Evolutionary conservation across 2,329 filamentous ascomycete species (phyloP).

Genomic region (Alternaria viburni): DNA sequence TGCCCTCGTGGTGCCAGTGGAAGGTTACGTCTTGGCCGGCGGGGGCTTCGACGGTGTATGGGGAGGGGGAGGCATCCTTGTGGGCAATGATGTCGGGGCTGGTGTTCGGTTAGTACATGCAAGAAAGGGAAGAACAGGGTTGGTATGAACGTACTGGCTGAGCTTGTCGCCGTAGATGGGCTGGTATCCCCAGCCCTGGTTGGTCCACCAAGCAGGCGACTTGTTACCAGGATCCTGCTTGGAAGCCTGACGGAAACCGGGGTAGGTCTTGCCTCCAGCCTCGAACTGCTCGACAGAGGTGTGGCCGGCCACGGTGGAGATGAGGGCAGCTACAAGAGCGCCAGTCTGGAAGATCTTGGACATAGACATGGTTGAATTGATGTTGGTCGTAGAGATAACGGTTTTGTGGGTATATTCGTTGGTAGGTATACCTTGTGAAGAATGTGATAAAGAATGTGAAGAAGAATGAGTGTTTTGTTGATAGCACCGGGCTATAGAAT

Average conservation of each 20-base stretch:
- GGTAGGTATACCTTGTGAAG: constrained; percentile 9
- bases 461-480: constrained; percentile 15
- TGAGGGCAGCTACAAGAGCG: constrained; percentile 35
- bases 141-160: constrained; percentile 8
- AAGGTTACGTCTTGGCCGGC: constrained; percentile 41
- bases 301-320: constrained; percentile 33
- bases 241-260: constrained; percentile 33
- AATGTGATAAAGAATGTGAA: constrained; percentile 17
- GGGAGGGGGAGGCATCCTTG: constrained; percentile 36
- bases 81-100: constrained; percentile 41
- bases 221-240: constrained; percentile 34
- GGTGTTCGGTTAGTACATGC: not conserved
- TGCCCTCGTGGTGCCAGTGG: constrained; percentile 39
- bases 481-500: constrained; percentile 42
- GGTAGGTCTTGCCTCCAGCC: constrained; percentile 37
- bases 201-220: constrained; percentile 43
- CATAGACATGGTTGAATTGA: constrained; percentile 17
- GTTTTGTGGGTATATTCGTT: constrained; percentile 1
- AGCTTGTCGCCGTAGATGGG: constrained; percentile 37
- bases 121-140: not conserved
- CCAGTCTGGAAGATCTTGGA: constrained; percentile 38
- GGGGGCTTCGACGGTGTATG: constrained; percentile 35
- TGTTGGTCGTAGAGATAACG: not conserved
- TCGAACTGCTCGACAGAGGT: constrained; percentile 36
- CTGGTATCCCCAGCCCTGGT: constrained; percentile 42